Evolutionary conservation across 1,284 basidiomycete species (phyloP).

Genomic region (Ceratobasidium sp.): DNA sequence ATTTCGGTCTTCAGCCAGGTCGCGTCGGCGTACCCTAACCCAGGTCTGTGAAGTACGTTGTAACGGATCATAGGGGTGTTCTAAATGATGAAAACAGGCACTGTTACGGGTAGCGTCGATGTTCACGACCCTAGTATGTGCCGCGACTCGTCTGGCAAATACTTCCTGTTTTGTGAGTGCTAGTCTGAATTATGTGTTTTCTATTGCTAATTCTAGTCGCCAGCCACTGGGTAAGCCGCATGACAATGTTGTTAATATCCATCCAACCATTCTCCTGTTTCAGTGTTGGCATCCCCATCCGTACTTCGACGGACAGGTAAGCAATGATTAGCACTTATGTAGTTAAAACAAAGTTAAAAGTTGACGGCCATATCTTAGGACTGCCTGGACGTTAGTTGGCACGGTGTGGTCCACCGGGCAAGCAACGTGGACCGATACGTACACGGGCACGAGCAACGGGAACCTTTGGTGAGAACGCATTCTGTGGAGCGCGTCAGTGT

Average conservation of each 20-base stretch:
- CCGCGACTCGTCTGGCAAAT: conserved; percentile 65
- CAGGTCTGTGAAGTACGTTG: conserved; percentile 9
- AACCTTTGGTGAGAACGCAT: conserved; percentile 49
- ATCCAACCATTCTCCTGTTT: conserved; percentile 52
- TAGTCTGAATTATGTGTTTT: neutral
- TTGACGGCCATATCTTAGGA: neutral
- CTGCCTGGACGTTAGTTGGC: conserved; percentile 63
- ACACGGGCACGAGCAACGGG: conserved; percentile 66
- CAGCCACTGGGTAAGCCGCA: conserved; percentile 46
- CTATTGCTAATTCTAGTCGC: neutral
- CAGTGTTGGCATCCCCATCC: conserved; percentile 65
- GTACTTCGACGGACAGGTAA: conserved; percentile 66
- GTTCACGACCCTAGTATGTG: conserved; percentile 68
- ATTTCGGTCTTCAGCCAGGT: conserved; percentile 18
- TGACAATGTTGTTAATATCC: neutral
- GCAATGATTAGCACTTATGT: conserved; percentile 51
- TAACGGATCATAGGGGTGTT: neutral
- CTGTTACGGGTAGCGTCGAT: conserved; percentile 63
- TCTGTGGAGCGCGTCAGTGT: too few relatives aligned
- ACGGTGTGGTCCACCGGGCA: conserved; percentile 65
- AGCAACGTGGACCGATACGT: conserved; percentile 65
- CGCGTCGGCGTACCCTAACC: conserved; percentile 31
- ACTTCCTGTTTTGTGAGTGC: conserved; percentile 66
- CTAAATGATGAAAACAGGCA: conserved; percentile 49
- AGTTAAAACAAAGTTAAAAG: neutral